Percentiles rank a stretch among this genome's conserved stretches.
phyloP scores from a whole-genome alignment of 441 rosid genomes.

The Corymbia citriodora region DNA sequence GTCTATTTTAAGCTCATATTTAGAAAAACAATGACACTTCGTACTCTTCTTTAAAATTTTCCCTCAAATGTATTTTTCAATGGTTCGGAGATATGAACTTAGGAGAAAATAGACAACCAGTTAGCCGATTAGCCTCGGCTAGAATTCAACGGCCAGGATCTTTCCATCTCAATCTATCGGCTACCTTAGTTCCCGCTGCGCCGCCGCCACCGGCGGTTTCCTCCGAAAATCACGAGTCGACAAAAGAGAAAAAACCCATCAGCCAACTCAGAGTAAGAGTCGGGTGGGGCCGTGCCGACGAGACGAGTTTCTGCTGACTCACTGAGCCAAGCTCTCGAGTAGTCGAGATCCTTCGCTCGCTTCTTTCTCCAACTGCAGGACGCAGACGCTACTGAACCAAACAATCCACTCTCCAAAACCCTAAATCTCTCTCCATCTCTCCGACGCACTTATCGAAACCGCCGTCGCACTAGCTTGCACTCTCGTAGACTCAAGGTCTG shows the following conservation, averaged over 20 bases:
- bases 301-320: background rate
- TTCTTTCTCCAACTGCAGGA: background rate
- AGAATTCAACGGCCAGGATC: accelerated
- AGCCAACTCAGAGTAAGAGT: background rate
- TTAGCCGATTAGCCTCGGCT: accelerated
- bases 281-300: background rate
- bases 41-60: too few species aligned
- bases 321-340: background rate
- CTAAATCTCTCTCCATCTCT: background rate
- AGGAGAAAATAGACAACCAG: too few species aligned
- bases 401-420: background rate
- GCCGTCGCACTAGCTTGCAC: background rate
- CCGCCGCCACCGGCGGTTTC: accelerated
- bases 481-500: background rate
- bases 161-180: background rate
- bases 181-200: background rate
- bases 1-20: too few species aligned
- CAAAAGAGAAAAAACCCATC: background rate
- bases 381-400: background rate
- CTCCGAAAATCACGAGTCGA: background rate
- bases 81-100: background rate
- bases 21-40: too few species aligned
- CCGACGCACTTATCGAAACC: background rate
- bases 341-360: background rate
- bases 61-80: too few species aligned